A percentile compares a stretch with the other conserved stretches of the same genome.
Conservation (phyloP, 148 eudicot species). For the Simmondsia chinensis region DNA sequence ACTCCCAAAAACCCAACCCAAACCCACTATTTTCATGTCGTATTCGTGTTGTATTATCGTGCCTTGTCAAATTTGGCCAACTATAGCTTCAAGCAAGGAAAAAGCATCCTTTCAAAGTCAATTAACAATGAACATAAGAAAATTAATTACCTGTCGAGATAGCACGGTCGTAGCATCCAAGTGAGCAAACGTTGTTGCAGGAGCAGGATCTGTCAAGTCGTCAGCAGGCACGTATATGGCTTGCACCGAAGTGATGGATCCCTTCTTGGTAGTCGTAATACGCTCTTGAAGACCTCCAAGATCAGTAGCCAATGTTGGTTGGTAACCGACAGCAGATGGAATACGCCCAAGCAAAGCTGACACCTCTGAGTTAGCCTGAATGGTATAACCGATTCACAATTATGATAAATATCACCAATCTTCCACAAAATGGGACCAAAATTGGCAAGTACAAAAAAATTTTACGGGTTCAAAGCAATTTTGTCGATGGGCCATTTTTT, state of each 20-base stretch:
- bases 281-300: conserved; percentile 99
- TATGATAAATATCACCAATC: not conserved
- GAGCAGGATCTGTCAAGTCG: conserved; percentile 91
- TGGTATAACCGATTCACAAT: not conserved
- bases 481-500: no score
- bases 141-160: conserved; percentile 61
- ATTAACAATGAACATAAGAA: not conserved
- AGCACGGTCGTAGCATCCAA: conserved; percentile 99
- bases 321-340: conserved; percentile 98
- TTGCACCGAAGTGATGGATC: conserved; percentile 94
- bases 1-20: no score
- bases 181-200: conserved; percentile 95
- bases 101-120: not conserved
- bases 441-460: no score
- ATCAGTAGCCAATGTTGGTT: conserved; percentile 96
- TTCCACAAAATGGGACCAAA: not conserved
- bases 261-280: conserved; percentile 95
- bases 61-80: no score
- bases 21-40: no score
- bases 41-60: no score
- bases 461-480: no score
- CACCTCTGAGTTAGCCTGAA: conserved; percentile 95
- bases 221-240: conserved; percentile 97
- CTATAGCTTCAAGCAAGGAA: no score
- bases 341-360: conserved; percentile 99